Evolutionary conservation across 2,329 filamentous ascomycete species (phyloP).

Genomic region (Colletotrichum endophyticum): DNA sequence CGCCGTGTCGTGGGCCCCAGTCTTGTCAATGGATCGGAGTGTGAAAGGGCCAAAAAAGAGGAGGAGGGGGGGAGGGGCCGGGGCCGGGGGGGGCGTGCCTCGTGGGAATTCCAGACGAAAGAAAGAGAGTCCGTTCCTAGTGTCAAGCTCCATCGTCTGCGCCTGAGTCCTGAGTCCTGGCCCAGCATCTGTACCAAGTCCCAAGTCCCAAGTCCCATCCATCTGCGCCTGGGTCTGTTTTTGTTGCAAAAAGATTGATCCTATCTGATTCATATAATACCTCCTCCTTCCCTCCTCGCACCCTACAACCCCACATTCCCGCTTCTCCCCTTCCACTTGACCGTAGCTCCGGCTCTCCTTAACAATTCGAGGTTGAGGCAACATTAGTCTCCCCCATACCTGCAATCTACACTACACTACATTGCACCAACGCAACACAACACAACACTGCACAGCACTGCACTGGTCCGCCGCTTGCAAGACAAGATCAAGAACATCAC

Average conservation of each 20-base stretch:
- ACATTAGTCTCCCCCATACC: neutral
- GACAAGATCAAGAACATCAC: neutral
- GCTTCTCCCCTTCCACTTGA: slow-evolving; percentile 4
- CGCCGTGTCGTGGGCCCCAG: neutral
- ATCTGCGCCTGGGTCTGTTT: neutral
- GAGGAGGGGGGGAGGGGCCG: neutral
- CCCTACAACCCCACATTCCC: slow-evolving; percentile 3
- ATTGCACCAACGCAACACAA: neutral
- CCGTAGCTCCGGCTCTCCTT: slow-evolving; percentile 18
- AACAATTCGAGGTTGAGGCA: slow-evolving; percentile 5
- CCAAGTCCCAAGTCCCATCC: neutral
- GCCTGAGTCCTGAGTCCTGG: neutral
- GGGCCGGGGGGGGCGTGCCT: slow-evolving; percentile 4
- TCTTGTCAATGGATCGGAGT: slow-evolving; percentile 16
- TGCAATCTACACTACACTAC: neutral
- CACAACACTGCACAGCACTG: neutral
- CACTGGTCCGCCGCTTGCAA: neutral
- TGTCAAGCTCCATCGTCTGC: neutral
- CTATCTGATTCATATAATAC: slow-evolving; percentile 17
- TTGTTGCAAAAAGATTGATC: slow-evolving; percentile 16
- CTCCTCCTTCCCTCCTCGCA: neutral
- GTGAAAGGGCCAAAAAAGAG: neutral
- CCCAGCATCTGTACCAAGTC: neutral
- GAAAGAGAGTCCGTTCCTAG: slow-evolving; percentile 19
- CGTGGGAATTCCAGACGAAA: slow-evolving; percentile 20